Base-by-base conservation (phyloP, 345 rosid genomes). In the Kandelia obovata region DNA sequence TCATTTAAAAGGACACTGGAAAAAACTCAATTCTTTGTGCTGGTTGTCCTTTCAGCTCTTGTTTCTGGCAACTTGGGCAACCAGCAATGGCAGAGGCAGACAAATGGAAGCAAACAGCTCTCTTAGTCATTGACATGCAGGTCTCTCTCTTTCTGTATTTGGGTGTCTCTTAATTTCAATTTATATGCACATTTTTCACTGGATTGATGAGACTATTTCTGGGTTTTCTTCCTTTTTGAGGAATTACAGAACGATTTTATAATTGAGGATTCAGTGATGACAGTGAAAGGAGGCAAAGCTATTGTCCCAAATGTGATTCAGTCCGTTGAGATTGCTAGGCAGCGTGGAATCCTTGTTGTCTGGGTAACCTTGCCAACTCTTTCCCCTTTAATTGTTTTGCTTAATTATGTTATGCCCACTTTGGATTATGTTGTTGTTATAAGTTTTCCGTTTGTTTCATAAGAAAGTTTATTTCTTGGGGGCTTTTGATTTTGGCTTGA, bases 101-200 rank as follows among this genome's bases (percentile, higher is more conserved):
- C 57, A 79, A 87, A 57, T 62, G 88, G 91, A 89, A 60, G 78
- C 79, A 82, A 59, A 86, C 92, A 37, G 97, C 90, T 78, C 92
- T 93, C 4, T 84, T 91, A 7, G 96, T 93, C 30, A 93, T 91
- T 74, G 98, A 91, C 84, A 93, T 93, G 98, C 98, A 91, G 97
- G 98, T 91, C 43, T 65, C 8, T 74, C 60, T 56, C 58, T 9
- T 9, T 1, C 1, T 16, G 7, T 6, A 30, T 2, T 5, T 46
- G 34, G 6, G 19, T 7, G 2, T 56, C 15, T n/a, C 15, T 3
- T 55, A 7, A 28, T 7, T 32, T 53, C 43, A 8, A 9, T 35
- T 5, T 27, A 37, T 39, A 39, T 39, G 20, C 28, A 30, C n/a
- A 43, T 43, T 43, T 65, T 39, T 68, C 6, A 31, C 8, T 64